Conservation (phyloP, 352 stramenopile genomes). For the Phytophthora sojae region DNA sequence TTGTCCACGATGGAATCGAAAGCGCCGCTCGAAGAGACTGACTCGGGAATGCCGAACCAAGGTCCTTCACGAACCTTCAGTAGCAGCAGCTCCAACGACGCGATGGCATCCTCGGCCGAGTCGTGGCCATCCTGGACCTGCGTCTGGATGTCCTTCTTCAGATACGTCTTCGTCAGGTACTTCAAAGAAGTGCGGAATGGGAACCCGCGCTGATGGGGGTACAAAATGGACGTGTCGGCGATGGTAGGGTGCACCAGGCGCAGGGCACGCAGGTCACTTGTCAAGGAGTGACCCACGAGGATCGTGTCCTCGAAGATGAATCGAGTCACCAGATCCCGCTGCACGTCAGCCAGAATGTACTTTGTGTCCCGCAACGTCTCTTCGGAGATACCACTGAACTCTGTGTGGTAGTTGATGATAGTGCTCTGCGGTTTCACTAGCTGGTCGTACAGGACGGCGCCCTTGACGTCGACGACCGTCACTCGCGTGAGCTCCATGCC, state of each 20-base stretch:
- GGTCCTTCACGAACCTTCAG: slow-evolving; percentile 76
- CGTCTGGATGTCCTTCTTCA: slow-evolving; percentile 82
- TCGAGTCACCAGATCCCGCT: slow-evolving; percentile 57
- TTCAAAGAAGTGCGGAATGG: slow-evolving; percentile 87
- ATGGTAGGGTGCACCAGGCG: slow-evolving; percentile 77
- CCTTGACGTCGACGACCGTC: slow-evolving; percentile 72
- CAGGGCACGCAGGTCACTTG: slow-evolving; percentile 83
- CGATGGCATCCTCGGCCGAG: slow-evolving; percentile 83
- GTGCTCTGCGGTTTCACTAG: slow-evolving; percentile 85
- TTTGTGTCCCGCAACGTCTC: slow-evolving; percentile 71
- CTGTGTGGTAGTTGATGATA: slow-evolving; percentile 91
- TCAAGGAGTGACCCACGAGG: slow-evolving; percentile 88
- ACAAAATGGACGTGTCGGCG: slow-evolving; percentile 85
- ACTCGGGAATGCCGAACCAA: slow-evolving; percentile 74
- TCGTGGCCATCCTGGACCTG: slow-evolving; percentile 76
- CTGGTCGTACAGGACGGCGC: slow-evolving; percentile 80
- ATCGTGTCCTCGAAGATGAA: slow-evolving; percentile 82
- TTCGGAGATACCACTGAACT: slow-evolving; percentile 90
- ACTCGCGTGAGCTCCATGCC: slow-evolving; percentile 86
- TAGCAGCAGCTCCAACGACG: slow-evolving; percentile 79
- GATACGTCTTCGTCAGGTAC: slow-evolving; percentile 83
- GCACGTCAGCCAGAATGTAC: slow-evolving; percentile 74
- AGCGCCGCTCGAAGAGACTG: slow-evolving; percentile 44
- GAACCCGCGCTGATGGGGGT: slow-evolving; percentile 84
- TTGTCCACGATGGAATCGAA: slow-evolving; percentile 82